Evolutionary conservation across 306 rosid genomes (phyloP).

Genomic region (Ziziphus jujuba): DNA sequence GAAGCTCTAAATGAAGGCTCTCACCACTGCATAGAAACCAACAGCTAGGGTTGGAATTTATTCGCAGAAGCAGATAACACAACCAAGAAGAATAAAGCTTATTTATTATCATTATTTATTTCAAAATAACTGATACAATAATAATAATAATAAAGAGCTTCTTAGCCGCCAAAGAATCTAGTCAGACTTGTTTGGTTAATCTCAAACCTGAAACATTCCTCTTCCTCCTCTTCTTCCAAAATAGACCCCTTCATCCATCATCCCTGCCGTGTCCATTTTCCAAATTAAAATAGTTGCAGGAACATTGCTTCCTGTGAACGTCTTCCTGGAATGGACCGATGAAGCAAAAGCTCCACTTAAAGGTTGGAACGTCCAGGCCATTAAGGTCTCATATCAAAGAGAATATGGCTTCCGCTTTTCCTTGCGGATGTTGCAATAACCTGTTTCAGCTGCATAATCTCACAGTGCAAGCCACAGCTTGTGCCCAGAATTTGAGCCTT

Average conservation of each 20-base stretch:
- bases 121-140: slow-evolving; percentile 29
- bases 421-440: neutral
- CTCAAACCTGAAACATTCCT: slow-evolving; percentile 54
- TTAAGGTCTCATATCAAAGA: neutral
- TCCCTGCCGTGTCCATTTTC: slow-evolving; percentile 25
- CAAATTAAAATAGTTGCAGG: slow-evolving; percentile 18
- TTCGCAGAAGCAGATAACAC: slow-evolving; percentile 15
- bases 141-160: slow-evolving; percentile 17
- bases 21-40: slow-evolving; percentile 52
- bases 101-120: slow-evolving; percentile 30
- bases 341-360: slow-evolving; percentile 12
- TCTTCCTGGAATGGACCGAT: slow-evolving; percentile 15
- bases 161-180: slow-evolving; percentile 21
- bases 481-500: slow-evolving; percentile 92
- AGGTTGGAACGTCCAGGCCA: neutral
- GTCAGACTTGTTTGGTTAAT: slow-evolving; percentile 33
- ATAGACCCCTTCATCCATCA: slow-evolving; percentile 26
- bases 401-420: neutral
- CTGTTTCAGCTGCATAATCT: slow-evolving; percentile 60
- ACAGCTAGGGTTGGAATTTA: slow-evolving; percentile 40
- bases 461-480: slow-evolving; percentile 88
- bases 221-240: slow-evolving; percentile 23
- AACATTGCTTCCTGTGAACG: slow-evolving; percentile 15
- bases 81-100: neutral
- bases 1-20: slow-evolving; percentile 45